Evolutionary conservation across 208 protist genomes (phyloP).

Genomic region (Herpetomonas tarakana): DNA sequence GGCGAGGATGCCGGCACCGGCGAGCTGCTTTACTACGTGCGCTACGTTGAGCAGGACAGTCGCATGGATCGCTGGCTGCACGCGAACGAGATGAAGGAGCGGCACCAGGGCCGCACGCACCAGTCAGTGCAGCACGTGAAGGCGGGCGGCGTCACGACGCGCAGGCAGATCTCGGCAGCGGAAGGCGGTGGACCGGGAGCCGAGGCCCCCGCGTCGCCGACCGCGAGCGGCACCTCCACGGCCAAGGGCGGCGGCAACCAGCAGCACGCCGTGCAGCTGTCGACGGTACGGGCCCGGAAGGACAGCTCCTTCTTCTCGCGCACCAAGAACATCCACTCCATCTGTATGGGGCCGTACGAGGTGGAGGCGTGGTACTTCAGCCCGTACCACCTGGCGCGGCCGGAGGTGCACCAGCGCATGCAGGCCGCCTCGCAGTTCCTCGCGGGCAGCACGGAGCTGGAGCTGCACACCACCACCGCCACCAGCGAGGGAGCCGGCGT

Average conservation of each 20-base stretch:
- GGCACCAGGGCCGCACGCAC: slow-evolving; percentile 46
- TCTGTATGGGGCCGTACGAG: slow-evolving; percentile 95
- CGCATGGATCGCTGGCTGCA: slow-evolving; percentile 86
- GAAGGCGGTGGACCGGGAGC: not conserved
- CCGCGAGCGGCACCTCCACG: slow-evolving; percentile 7
- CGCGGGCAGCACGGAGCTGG: slow-evolving; percentile 45
- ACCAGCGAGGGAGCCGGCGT: not conserved
- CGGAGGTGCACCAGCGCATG: slow-evolving; percentile 59
- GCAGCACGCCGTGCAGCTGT: slow-evolving; percentile 59
- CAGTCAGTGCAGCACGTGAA: slow-evolving; percentile 27
- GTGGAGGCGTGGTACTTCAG: slow-evolving; percentile 98
- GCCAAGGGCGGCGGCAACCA: slow-evolving; percentile 45
- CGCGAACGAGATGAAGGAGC: slow-evolving; percentile 65
- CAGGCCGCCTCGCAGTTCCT: slow-evolving; percentile 45
- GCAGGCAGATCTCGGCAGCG: slow-evolving; percentile 52
- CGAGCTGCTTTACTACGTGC: slow-evolving; percentile 80
- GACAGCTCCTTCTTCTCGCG: slow-evolving; percentile 89
- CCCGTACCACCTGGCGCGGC: slow-evolving; percentile 93
- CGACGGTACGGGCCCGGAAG: slow-evolving; percentile 62
- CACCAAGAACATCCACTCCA: slow-evolving; percentile 96
- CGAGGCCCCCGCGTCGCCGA: slow-evolving; percentile 2
- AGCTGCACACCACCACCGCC: slow-evolving; percentile 23
- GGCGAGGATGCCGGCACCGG: slow-evolving; percentile 41
- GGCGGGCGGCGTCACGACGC: slow-evolving; percentile 59
- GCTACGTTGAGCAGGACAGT: slow-evolving; percentile 86